Evolutionary conservation across 768 basidiomycete species (phyloP).

Genomic region (Termitomyces heimii): DNA sequence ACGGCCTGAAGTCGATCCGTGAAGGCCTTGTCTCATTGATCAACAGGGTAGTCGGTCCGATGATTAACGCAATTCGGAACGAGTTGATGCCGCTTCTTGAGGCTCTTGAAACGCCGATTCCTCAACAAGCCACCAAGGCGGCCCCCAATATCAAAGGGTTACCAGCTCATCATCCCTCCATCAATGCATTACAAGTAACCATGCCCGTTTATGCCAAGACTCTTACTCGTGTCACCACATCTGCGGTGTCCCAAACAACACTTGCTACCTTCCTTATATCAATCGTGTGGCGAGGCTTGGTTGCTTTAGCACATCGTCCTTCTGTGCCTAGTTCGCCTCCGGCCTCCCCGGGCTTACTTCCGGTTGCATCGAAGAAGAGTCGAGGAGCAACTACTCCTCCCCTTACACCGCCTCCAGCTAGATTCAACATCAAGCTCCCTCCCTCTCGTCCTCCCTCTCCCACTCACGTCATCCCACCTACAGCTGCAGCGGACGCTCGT

Average conservation of each 20-base stretch:
- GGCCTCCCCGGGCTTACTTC: slow-evolving; percentile 28
- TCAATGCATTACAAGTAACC: slow-evolving; percentile 49
- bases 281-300: slow-evolving; percentile 67
- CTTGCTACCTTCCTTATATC: slow-evolving; percentile 71
- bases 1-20: slow-evolving; percentile 64
- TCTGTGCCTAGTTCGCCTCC: slow-evolving; percentile 31
- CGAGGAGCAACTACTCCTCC: slow-evolving; percentile 44
- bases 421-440: slow-evolving; percentile 65
- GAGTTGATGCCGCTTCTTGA: slow-evolving; percentile 59
- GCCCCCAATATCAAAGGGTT: slow-evolving; percentile 24
- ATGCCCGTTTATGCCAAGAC: slow-evolving; percentile 59
- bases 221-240: slow-evolving; percentile 49
- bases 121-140: slow-evolving; percentile 21
- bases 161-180: slow-evolving; percentile 48
- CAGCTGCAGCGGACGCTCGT: slow-evolving; percentile 52
- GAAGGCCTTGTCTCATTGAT: slow-evolving; percentile 66
- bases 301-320: slow-evolving; percentile 64
- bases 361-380: slow-evolving; percentile 34
- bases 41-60: slow-evolving; percentile 58
- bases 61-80: slow-evolving; percentile 54
- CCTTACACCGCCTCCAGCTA: slow-evolving; percentile 45
- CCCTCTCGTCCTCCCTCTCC: slow-evolving; percentile 65
- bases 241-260: slow-evolving; percentile 47
- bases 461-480: slow-evolving; percentile 24
- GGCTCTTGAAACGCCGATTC: slow-evolving; percentile 47